Percentiles rank a stretch among this genome's conserved stretches.
These are phyloP conservation scores for Scalesia atractyloides DNA, from an alignment of 129 eudicot genomes.

Conservation along the genomic window DNA sequence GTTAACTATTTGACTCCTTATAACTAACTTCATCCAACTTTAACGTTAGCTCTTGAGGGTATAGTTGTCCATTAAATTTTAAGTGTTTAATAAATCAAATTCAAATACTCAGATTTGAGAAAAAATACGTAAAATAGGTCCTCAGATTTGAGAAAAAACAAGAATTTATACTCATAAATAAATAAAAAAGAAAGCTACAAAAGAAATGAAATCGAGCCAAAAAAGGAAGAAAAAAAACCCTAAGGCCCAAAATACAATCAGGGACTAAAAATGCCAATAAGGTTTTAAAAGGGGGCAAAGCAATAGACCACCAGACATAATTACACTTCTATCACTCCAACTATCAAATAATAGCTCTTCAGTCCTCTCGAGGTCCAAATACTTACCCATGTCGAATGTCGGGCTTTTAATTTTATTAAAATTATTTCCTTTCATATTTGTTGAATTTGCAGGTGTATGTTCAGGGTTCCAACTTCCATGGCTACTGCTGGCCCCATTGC, in stretches of 20 bases:
- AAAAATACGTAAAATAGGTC: too few relatives aligned
- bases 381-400: constrained; percentile 50
- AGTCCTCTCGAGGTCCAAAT: constrained; percentile 37
- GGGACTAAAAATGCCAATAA: constrained; percentile 19
- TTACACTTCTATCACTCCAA: constrained; percentile 51
- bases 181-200: background rate
- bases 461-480: constrained; percentile 76
- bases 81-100: too few relatives aligned
- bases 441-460: constrained; percentile 20
- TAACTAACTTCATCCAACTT: too few relatives aligned
- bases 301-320: constrained; percentile 59
- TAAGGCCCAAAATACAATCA: background rate
- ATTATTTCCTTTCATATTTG: constrained; percentile 30
- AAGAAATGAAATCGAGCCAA: background rate
- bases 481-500: constrained; percentile 52
- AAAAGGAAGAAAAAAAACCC: background rate
- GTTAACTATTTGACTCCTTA: too few relatives aligned
- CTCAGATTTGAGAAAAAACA: too few relatives aligned
- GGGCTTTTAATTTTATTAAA: constrained; percentile 23
- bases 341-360: constrained; percentile 60
- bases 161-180: too few relatives aligned
- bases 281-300: constrained; percentile 41
- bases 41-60: too few relatives aligned
- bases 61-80: too few relatives aligned
- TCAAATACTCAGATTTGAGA: too few relatives aligned